phyloP scores from a whole-genome alignment of 108 stramenopile species.

The Skeletonema tropicum region DNA sequence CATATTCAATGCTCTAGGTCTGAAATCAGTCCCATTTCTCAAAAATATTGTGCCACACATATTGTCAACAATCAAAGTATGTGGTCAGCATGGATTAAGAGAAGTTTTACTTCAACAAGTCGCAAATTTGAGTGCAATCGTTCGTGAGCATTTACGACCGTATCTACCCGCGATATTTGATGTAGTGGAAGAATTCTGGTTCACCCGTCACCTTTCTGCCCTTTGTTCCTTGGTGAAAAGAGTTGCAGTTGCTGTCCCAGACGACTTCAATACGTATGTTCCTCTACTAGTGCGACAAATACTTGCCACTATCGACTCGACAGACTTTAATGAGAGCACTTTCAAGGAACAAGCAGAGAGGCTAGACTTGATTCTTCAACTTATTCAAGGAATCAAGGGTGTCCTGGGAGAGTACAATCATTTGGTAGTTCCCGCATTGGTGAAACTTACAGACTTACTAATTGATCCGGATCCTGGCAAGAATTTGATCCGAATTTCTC shows the following conservation, averaged over 20 bases:
- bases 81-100: conserved; percentile 82
- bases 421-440: conserved; percentile 83
- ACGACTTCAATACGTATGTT: conserved; percentile 83
- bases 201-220: conserved; percentile 82
- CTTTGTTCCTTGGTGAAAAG: conserved; percentile 83
- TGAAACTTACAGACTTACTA: conserved; percentile 77
- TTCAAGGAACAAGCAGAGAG: conserved; percentile 42
- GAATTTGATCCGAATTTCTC: conserved; percentile 15
- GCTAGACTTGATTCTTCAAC: conserved; percentile 68
- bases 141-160: conserved; percentile 86
- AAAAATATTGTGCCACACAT: conserved; percentile 90
- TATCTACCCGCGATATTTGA: conserved; percentile 91
- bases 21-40: conserved; percentile 88
- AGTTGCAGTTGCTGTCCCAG: conserved; percentile 82
- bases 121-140: conserved; percentile 85
- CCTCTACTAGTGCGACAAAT: conserved; percentile 73
- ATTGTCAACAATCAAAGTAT: conserved; percentile 70
- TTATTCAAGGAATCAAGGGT: conserved; percentile 64
- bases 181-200: conserved; percentile 90
- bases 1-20: conserved; percentile 91
- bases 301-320: conserved; percentile 67
- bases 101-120: conserved; percentile 92
- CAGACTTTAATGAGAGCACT: conserved; percentile 55
- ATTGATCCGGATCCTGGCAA: conserved; percentile 41
- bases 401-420: conserved; percentile 81